A percentile compares a stretch with the other conserved stretches of the same genome.
These are phyloP conservation scores for Microbotryum silenes-acaulis DNA, from an alignment of 1,284 basidiomycete species.

Conservation along the genomic window DNA sequence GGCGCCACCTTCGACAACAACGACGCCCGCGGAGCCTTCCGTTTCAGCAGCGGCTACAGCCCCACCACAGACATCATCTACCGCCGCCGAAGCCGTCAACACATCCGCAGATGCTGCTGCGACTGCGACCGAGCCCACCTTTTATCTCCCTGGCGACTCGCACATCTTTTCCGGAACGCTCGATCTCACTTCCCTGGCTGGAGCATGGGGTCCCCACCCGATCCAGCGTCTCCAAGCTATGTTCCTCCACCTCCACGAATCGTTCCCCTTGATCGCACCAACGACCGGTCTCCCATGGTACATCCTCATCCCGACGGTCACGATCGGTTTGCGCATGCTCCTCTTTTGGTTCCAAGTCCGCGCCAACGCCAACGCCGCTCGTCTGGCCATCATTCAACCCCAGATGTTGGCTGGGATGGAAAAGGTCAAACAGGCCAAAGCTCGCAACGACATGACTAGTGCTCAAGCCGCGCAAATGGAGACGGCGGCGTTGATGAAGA, in stretches of 20 bases:
- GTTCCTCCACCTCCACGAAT: conserved; percentile 31
- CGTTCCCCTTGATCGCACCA: conserved; percentile 19
- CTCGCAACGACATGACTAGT: conserved; percentile 49
- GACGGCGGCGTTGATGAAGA: conserved; percentile 57
- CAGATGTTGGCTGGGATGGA: conserved; percentile 54
- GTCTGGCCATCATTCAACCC: conserved; percentile 58
- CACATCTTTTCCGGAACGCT: conserved; percentile 25
- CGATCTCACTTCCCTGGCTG: conserved; percentile 25
- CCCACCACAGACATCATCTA: neutral
- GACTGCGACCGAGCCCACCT: neutral
- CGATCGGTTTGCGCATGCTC: conserved; percentile 58
- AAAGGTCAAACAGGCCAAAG: conserved; percentile 47
- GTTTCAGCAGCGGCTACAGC: conserved; percentile 8
- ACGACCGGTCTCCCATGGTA: conserved; percentile 40
- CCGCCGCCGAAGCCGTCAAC: neutral
- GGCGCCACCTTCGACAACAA: neutral
- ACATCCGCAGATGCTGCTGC: neutral
- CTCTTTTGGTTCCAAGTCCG: conserved; percentile 64
- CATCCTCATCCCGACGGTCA: conserved; percentile 57
- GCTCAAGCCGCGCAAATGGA: conserved; percentile 53
- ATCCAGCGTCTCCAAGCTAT: conserved; percentile 32
- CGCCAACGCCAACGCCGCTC: conserved; percentile 58
- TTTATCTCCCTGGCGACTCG: conserved; percentile 4
- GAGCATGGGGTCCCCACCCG: conserved; percentile 29
- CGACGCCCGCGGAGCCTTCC: neutral